Evolutionary conservation across 768 basidiomycete species (phyloP).

Genomic region (Boletus sensibilis): DNA sequence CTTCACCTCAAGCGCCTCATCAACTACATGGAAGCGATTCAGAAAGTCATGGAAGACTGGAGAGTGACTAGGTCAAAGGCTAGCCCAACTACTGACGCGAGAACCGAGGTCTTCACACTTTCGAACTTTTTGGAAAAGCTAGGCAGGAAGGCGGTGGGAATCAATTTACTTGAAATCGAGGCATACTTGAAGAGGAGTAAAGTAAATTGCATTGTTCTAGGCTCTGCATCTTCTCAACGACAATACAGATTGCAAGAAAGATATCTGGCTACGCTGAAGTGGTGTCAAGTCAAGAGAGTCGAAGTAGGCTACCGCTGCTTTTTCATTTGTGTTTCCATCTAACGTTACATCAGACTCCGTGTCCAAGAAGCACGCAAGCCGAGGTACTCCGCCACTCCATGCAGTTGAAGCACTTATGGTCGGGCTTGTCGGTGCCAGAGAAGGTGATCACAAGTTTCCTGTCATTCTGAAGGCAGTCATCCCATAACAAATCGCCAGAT

Average conservation of each 20-base stretch:
- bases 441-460: conserved; percentile 44
- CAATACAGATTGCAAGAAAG: conserved; percentile 62
- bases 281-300: conserved; percentile 43
- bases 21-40: conserved; percentile 67
- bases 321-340: background rate
- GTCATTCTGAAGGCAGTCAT: background rate
- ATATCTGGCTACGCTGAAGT: conserved; percentile 84
- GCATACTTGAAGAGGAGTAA: conserved; percentile 81
- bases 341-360: conserved; percentile 7
- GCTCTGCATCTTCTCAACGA: background rate
- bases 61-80: conserved; percentile 22
- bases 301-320: conserved; percentile 12
- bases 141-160: conserved; percentile 65
- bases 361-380: conserved; percentile 17
- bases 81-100: conserved; percentile 14
- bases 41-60: conserved; percentile 59
- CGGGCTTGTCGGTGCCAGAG: conserved; percentile 73
- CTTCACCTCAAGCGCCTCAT: conserved; percentile 81
- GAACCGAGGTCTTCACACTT: conserved; percentile 65
- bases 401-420: conserved; percentile 75
- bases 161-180: conserved; percentile 84
- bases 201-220: conserved; percentile 49
- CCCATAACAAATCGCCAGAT: conserved; percentile 44
- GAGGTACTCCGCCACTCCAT: conserved; percentile 73
- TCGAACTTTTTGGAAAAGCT: conserved; percentile 62